phyloP scores from a whole-genome alignment of 441 rosid species.

The Biscutella laevigata region DNA sequence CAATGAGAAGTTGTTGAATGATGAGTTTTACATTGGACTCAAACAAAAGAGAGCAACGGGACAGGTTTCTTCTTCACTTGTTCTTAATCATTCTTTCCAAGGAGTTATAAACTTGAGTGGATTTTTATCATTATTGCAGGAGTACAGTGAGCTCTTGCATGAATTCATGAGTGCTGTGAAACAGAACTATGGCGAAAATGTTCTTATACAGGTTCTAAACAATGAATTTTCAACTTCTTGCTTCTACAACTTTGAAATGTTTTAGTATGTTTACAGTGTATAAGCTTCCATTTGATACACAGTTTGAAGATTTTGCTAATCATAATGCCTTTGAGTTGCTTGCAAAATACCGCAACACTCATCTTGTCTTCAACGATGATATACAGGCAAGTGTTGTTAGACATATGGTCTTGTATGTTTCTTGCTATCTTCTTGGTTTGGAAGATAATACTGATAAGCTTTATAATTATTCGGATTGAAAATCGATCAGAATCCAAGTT shows the following conservation, averaged over 20 bases:
- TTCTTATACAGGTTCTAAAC: constrained; percentile 48
- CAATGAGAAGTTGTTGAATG: constrained; percentile 63
- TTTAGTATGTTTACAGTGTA: neutral
- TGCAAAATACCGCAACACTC: constrained; percentile 49
- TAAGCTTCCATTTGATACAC: constrained; percentile 9
- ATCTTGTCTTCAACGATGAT: constrained; percentile 86
- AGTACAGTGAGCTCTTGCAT: constrained; percentile 51
- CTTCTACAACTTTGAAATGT: neutral
- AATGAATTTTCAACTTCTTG: neutral
- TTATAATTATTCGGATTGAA: too few species aligned
- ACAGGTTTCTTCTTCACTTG: constrained; percentile 33
- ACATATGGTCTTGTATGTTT: neutral
- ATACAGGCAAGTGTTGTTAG: constrained; percentile 48
- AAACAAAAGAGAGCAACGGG: constrained; percentile 70
- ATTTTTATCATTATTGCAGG: constrained; percentile 21
- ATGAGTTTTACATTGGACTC: constrained; percentile 84
- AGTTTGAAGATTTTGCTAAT: constrained; percentile 95
- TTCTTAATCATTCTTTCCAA: neutral
- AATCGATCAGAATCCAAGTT: too few species aligned
- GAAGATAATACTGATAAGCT: too few species aligned
- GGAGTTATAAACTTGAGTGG: neutral
- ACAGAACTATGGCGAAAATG: constrained; percentile 74
- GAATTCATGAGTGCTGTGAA: constrained; percentile 83
- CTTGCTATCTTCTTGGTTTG: neutral
- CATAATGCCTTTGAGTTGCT: constrained; percentile 76